phyloP scores from a whole-genome alignment of 2,329 filamentous ascomycete genomes.

The Diaporthe destruens region DNA sequence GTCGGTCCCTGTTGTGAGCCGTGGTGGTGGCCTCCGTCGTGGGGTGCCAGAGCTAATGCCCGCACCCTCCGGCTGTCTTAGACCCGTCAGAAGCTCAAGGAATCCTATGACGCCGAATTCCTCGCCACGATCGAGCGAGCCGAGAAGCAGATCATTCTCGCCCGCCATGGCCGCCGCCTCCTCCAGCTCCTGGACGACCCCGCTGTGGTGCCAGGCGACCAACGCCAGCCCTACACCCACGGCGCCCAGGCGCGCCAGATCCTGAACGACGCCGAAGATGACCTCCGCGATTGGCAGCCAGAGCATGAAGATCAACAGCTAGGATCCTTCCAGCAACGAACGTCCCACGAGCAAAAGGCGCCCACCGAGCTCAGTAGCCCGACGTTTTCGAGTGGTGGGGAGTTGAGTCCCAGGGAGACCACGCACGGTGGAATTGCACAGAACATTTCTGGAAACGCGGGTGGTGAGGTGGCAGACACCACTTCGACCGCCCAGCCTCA shows the following conservation, averaged over 20 bases:
- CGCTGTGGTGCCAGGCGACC: conserved; percentile 88
- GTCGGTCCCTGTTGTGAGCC: background rate
- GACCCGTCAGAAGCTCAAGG: conserved; percentile 96
- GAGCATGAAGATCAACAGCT: conserved; percentile 52
- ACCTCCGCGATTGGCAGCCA: conserved; percentile 81
- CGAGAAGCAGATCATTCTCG: conserved; percentile 96
- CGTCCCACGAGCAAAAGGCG: background rate
- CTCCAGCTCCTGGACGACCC: conserved; percentile 89
- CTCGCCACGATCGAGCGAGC: conserved; percentile 93
- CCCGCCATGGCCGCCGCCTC: conserved; percentile 88
- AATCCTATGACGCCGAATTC: conserved; percentile 91
- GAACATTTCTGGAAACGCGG: background rate
- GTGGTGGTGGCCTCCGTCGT: background rate
- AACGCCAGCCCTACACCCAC: conserved; percentile 75
- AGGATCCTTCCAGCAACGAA: conserved; percentile 27
- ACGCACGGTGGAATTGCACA: background rate
- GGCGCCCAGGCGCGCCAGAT: conserved; percentile 81
- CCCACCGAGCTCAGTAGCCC: conserved; percentile 29
- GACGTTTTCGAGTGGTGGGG: conserved; percentile 20
- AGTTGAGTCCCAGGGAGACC: conserved; percentile 11
- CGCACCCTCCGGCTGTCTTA: conserved; percentile 50
- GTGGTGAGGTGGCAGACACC: conserved; percentile 22
- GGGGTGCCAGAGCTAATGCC: conserved; percentile 7
- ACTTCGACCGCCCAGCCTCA: conserved; percentile 32
- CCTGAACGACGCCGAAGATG: conserved; percentile 91